These are phyloP conservation scores for Monosporascus sp. DNA, from an alignment of 2,329 filamentous ascomycete species.

Conservation along the genomic window DNA sequence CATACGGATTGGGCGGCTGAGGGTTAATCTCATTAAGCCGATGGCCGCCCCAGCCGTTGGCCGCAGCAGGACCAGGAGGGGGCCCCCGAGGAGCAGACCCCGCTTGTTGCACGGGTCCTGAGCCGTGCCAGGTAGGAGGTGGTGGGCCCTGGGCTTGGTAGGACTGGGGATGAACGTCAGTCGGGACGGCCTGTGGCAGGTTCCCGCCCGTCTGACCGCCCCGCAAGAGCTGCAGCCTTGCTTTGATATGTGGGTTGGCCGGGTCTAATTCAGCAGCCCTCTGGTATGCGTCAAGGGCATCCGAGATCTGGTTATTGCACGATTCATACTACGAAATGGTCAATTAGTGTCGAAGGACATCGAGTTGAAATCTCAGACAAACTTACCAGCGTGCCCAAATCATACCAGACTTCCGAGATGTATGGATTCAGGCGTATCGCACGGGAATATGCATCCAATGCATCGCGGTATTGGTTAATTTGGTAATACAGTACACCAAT, in stretches of 20 bases:
- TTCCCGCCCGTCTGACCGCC: constrained; percentile 70
- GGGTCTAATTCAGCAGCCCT: constrained; percentile 93
- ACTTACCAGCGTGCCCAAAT: constrained; percentile 87
- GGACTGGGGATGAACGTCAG: constrained; percentile 91
- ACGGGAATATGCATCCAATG: constrained; percentile 92
- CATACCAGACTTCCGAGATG: constrained; percentile 99
- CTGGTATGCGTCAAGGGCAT: constrained; percentile 93
- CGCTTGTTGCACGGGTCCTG: constrained; percentile 51
- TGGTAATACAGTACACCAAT: constrained; percentile 99
- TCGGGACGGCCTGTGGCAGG: constrained; percentile 75
- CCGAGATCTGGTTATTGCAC: constrained; percentile 96
- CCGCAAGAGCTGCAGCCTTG: constrained; percentile 81
- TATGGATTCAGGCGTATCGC: constrained; percentile 95
- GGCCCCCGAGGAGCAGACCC: constrained; percentile 52
- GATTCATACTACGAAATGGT: constrained; percentile 72
- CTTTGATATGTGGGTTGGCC: constrained; percentile 91
- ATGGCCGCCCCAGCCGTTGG: constrained; percentile 45
- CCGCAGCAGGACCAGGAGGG: constrained; percentile 52
- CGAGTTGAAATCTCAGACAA: constrained; percentile 11
- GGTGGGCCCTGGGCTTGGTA: constrained; percentile 84
- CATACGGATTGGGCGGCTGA: constrained; percentile 75
- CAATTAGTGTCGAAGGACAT: constrained; percentile 16
- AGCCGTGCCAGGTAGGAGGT: constrained; percentile 83
- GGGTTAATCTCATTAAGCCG: constrained; percentile 76
- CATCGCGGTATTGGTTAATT: constrained; percentile 98